phyloP scores from a whole-genome alignment of 345 rosid species.

The Alliaria petiolata region DNA sequence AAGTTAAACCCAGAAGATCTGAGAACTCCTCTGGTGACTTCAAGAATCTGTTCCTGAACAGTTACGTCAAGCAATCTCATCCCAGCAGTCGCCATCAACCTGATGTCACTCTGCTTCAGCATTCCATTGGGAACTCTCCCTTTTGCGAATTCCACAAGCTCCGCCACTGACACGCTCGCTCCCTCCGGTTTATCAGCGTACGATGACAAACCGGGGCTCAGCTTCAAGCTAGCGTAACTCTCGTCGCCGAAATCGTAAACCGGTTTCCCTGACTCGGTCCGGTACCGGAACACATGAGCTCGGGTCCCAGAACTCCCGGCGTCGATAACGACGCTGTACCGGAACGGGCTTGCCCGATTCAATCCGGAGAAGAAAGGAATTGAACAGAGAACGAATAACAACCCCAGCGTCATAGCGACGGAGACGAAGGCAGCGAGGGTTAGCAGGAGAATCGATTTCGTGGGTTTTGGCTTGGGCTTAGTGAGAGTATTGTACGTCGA shows the following conservation, averaged over 20 bases:
- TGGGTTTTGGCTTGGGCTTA: slow-evolving; percentile 27
- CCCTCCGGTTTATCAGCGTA: slow-evolving; percentile 48
- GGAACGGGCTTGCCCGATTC: not conserved
- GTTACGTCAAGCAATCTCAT: slow-evolving; percentile 60
- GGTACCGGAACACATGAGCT: slow-evolving; percentile 55
- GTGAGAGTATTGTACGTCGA: slow-evolving; percentile 28
- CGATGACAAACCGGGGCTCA: slow-evolving; percentile 85
- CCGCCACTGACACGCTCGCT: slow-evolving; percentile 51
- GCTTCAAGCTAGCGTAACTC: slow-evolving; percentile 50
- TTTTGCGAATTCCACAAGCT: slow-evolving; percentile 66
- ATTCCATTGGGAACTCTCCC: slow-evolving; percentile 45
- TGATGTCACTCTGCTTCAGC: slow-evolving; percentile 64
- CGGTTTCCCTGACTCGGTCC: slow-evolving; percentile 29
- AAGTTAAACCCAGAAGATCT: slow-evolving; percentile 67
- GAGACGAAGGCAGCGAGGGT: slow-evolving; percentile 11
- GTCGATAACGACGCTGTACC: slow-evolving; percentile 55
- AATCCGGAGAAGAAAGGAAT: slow-evolving; percentile 18
- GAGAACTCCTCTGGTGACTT: slow-evolving; percentile 50
- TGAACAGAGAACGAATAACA: slow-evolving; percentile 27
- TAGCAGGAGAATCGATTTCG: slow-evolving; percentile 29
- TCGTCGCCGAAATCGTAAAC: slow-evolving; percentile 49
- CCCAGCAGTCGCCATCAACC: slow-evolving; percentile 97
- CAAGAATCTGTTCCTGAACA: slow-evolving; percentile 56
- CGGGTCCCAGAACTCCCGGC: slow-evolving; percentile 91
- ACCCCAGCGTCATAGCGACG: slow-evolving; percentile 23